Percentiles rank a stretch among this genome's conserved stretches.
Evolutionary conservation across 2,329 filamentous ascomycete genomes (phyloP).

Genomic region (Ceratocystiopsis minuta): DNA sequence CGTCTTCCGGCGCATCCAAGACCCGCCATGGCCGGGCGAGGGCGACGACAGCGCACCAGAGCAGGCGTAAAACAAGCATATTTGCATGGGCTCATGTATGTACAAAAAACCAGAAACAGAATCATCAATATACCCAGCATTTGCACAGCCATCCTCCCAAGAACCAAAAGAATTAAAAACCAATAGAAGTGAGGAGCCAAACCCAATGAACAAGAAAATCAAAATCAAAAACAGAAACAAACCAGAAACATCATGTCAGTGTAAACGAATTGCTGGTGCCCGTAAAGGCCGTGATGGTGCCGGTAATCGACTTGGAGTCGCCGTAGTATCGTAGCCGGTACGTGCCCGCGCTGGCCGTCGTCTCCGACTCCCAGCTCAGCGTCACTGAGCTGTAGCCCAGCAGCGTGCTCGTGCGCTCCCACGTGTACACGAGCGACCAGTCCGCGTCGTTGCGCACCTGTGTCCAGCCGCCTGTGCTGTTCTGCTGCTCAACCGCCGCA

Average conservation of each 20-base stretch:
- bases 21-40: conserved; percentile 48
- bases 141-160: no score
- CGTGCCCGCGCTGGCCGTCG: conserved; percentile 35
- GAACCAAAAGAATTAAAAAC: no score
- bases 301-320: conserved; percentile 50
- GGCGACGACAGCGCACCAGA: neutral
- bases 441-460: conserved; percentile 57
- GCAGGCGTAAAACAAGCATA: neutral
- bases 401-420: conserved; percentile 53
- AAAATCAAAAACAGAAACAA: neutral
- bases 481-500: conserved; percentile 51
- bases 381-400: conserved; percentile 59
- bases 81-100: no score
- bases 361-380: conserved; percentile 61
- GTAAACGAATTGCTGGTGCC: conserved; percentile 15
- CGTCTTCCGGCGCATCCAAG: conserved; percentile 62
- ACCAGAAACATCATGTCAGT: conserved; percentile 4
- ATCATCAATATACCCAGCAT: no score
- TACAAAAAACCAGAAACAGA: no score
- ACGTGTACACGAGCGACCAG: conserved; percentile 66
- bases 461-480: conserved; percentile 34
- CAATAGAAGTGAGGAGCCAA: no score
- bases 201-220: neutral
- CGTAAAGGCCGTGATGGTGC: conserved; percentile 35
- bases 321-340: conserved; percentile 73